phyloP scores from a whole-genome alignment of 2,329 filamentous ascomycete genomes.

The Lasiodiplodia theobromae region DNA sequence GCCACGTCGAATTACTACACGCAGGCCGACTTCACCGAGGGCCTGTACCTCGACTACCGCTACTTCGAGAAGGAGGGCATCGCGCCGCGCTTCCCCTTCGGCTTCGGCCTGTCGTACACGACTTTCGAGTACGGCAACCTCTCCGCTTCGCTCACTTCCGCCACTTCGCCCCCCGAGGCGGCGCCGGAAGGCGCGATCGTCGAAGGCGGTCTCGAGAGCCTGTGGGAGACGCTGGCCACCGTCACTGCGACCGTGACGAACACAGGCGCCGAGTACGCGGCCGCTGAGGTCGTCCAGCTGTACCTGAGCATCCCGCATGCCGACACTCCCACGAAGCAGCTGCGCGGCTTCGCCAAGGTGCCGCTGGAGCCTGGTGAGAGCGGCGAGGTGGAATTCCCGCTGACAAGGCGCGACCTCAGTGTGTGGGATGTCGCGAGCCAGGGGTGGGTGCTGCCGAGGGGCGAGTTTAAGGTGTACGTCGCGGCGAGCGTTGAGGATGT shows the following conservation, averaged over 20 bases:
- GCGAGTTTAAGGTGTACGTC: constrained; percentile 36
- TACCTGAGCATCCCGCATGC: constrained; percentile 46
- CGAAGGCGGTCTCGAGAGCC: constrained; percentile 30
- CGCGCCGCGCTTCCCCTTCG: constrained; percentile 43
- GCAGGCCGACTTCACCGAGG: constrained; percentile 60
- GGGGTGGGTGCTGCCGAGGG: constrained; percentile 45
- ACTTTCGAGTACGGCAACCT: constrained; percentile 50
- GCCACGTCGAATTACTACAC: constrained; percentile 55
- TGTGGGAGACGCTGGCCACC: constrained; percentile 45
- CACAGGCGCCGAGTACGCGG: constrained; percentile 41
- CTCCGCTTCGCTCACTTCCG: constrained; percentile 37
- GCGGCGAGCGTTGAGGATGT: constrained; percentile 20
- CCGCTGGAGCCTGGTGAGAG: constrained; percentile 41
- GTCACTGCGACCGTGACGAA: constrained; percentile 46
- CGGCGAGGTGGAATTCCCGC: constrained; percentile 42
- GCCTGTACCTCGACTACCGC: constrained; percentile 61
- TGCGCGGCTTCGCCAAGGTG: constrained; percentile 47
- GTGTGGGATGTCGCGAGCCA: constrained; percentile 44
- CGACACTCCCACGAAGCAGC: constrained; percentile 42
- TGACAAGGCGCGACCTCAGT: constrained; percentile 47
- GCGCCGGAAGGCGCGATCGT: not conserved
- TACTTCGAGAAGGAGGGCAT: constrained; percentile 53
- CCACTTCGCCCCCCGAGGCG: constrained; percentile 38
- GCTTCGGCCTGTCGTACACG: constrained; percentile 50
- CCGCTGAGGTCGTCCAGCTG: constrained; percentile 49